Evolutionary conservation across 106 monocot species (phyloP).

Genomic region (Apostasia shenzhenica): DNA sequence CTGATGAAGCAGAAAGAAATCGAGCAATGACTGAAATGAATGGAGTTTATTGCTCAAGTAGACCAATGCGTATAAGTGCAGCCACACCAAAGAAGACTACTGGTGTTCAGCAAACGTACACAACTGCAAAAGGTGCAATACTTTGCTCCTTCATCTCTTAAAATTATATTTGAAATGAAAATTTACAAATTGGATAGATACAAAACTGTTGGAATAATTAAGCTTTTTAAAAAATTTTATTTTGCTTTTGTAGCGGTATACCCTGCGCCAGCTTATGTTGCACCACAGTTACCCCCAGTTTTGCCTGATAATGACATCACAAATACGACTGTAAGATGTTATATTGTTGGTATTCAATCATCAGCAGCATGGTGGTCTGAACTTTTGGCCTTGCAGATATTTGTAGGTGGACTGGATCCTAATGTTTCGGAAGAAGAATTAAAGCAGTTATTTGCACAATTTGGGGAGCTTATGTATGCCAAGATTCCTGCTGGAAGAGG

Average conservation of each 20-base stretch:
- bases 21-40: conserved; percentile 99
- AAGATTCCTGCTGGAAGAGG: conserved; percentile 85
- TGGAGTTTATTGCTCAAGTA: conserved; percentile 92
- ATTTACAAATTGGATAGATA: background rate
- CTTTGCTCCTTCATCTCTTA: background rate
- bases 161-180: background rate
- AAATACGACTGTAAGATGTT: conserved; percentile 74
- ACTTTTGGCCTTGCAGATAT: conserved; percentile 57
- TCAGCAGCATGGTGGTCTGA: background rate
- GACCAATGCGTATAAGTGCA: conserved; percentile 94
- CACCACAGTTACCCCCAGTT: conserved; percentile 60
- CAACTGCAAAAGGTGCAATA: conserved; percentile 47
- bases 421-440: conserved; percentile 90
- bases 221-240: background rate
- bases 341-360: background rate
- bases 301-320: conserved; percentile 69
- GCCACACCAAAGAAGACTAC: conserved; percentile 85
- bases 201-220: too few species aligned
- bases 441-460: conserved; percentile 69
- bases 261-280: conserved; percentile 52
- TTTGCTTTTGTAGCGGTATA: conserved; percentile 40
- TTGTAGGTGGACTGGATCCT: conserved; percentile 88
- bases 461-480: conserved; percentile 82
- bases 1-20: conserved; percentile 88
- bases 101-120: conserved; percentile 52